phyloP scores from a whole-genome alignment of 139 green algal genomes.

The Coccomyxa sp. region DNA sequence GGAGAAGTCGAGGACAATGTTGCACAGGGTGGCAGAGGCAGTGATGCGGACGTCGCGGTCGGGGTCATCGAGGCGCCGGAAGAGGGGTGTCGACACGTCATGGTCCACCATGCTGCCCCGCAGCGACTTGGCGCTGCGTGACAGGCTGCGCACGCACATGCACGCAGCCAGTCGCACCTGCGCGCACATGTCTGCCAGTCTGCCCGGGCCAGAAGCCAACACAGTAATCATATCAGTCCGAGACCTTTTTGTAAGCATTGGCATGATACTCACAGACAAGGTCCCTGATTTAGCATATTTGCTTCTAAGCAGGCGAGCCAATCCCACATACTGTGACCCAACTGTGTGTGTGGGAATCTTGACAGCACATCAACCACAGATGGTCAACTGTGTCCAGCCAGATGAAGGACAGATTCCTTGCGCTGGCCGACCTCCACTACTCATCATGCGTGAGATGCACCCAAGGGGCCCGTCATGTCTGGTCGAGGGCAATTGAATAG shows the following conservation, averaged over 20 bases:
- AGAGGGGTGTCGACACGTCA: conserved; percentile 51
- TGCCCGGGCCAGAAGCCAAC: too few relatives aligned
- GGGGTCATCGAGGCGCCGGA: conserved; percentile 45
- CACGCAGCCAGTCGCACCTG: conserved; percentile 64
- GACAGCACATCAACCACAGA: background rate
- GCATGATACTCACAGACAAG: too few relatives aligned
- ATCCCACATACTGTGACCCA: background rate
- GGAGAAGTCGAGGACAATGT: conserved; percentile 78
- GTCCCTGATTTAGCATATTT: background rate
- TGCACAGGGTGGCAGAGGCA: conserved; percentile 67
- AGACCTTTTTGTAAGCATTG: background rate
- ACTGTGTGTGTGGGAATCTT: background rate
- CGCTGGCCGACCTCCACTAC: background rate
- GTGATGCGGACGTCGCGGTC: conserved; percentile 53
- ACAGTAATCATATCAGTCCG: background rate
- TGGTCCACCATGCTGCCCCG: conserved; percentile 31
- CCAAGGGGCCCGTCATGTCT: too few relatives aligned
- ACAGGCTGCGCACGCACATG: conserved; percentile 65
- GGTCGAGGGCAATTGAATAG: too few relatives aligned
- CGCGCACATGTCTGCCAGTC: background rate
- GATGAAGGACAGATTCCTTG: too few relatives aligned
- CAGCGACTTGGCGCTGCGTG: conserved; percentile 54
- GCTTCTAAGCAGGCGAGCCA: background rate
- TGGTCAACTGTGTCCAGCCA: background rate
- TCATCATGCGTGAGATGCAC: too few relatives aligned